Conservation (phyloP, 2,329 filamentous ascomycete genomes). For the Magnaporthiopsis rhizophila region DNA sequence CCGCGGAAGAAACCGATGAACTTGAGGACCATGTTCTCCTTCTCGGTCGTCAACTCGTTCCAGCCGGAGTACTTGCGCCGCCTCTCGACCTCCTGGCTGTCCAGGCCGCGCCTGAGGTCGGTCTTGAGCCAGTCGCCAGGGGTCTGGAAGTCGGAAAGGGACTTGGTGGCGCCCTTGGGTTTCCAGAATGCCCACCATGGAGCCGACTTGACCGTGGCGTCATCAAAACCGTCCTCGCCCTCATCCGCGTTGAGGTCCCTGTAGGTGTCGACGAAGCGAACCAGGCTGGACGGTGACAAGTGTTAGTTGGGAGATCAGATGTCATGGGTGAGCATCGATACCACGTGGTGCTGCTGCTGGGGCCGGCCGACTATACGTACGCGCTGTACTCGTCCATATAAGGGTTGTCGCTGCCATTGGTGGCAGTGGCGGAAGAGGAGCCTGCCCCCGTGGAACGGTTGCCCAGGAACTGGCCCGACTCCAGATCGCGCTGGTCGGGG, state of each 20-base stretch:
- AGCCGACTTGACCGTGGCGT: conserved; percentile 16
- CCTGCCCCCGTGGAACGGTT: conserved; percentile 14
- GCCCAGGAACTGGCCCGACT: conserved; percentile 22
- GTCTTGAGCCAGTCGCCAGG: conserved; percentile 48
- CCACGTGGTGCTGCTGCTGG: neutral
- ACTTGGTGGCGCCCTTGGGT: conserved; percentile 19
- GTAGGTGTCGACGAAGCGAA: conserved; percentile 29
- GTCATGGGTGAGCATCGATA: neutral
- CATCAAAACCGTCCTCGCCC: conserved; percentile 21
- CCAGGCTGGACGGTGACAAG: conserved; percentile 9
- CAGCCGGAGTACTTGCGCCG: conserved; percentile 59
- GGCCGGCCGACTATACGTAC: conserved; percentile 16
- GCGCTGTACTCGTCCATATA: conserved; percentile 26
- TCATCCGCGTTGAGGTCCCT: conserved; percentile 23
- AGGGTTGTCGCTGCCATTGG: conserved; percentile 21
- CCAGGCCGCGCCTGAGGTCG: conserved; percentile 58
- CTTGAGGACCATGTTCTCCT: conserved; percentile 67
- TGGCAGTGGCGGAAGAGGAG: conserved; percentile 10
- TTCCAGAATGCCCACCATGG: conserved; percentile 30
- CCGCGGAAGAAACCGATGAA: conserved; percentile 70
- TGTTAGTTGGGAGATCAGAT: neutral
- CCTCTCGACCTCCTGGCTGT: conserved; percentile 47
- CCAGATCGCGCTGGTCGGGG: conserved; percentile 19
- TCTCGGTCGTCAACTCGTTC: conserved; percentile 67
- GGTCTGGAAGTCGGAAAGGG: conserved; percentile 30